These are phyloP conservation scores for Herpotrichia juniperi DNA, from an alignment of 2,329 filamentous ascomycete genomes.

Conservation along the genomic window DNA sequence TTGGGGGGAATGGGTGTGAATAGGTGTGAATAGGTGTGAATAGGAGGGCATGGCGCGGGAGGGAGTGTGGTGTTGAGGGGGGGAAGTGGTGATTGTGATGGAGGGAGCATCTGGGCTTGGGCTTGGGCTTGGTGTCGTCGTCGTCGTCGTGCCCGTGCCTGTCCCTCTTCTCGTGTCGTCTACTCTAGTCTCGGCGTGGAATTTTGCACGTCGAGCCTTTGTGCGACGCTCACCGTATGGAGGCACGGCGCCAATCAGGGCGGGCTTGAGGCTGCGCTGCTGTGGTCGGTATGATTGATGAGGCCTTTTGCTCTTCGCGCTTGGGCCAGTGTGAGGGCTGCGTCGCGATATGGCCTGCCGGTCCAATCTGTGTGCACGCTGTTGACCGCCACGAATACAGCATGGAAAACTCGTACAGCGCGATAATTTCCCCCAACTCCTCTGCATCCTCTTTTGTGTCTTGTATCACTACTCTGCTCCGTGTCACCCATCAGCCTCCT, in stretches of 20 bases:
- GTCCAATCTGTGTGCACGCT: conserved; percentile 18
- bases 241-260: conserved; percentile 4
- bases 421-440: not conserved
- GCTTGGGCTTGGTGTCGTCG: no score
- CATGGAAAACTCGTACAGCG: not conserved
- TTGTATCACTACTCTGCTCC: conserved; percentile 2
- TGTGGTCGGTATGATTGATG: not conserved
- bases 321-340: conserved; percentile 13
- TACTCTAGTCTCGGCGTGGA: not conserved
- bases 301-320: conserved; percentile 6
- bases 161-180: not conserved
- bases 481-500: conserved; percentile 3
- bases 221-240: conserved; percentile 8
- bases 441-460: not conserved
- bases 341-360: conserved; percentile 14
- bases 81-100: no score
- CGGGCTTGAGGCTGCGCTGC: not conserved
- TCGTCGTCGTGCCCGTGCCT: no score
- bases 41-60: no score
- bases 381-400: conserved; percentile 33
- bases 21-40: no score
- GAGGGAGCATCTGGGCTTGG: no score
- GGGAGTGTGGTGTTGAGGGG: no score
- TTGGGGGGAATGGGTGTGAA: no score
- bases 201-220: not conserved